Evolutionary conservation across 2,329 filamentous ascomycete genomes (phyloP).

Genomic region (Colletotrichum sublineola): DNA sequence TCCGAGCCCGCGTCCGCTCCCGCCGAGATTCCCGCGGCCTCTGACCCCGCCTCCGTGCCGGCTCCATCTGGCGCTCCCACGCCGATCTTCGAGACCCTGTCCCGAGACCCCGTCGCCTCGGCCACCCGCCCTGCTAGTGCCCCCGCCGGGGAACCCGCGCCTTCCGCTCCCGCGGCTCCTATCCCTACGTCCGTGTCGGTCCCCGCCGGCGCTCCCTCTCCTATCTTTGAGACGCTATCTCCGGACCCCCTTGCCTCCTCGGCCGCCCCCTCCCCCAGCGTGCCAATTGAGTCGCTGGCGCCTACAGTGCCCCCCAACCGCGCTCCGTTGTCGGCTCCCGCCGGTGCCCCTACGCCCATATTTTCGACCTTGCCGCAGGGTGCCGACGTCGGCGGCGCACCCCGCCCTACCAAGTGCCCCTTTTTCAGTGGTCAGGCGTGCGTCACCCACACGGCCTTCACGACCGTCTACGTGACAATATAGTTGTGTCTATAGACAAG

Average conservation of each 20-base stretch:
- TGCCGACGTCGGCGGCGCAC: neutral
- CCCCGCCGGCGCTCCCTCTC: conserved; percentile 12
- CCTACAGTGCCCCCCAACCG: neutral
- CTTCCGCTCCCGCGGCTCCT: neutral
- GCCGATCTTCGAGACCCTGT: neutral
- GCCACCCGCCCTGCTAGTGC: neutral
- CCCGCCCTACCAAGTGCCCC: conserved; percentile 14
- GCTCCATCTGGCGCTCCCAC: conserved; percentile 9
- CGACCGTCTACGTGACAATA: conserved; percentile 30
- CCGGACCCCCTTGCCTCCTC: conserved; percentile 1
- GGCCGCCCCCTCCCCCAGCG: neutral
- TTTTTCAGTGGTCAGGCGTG: neutral
- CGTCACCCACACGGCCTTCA: conserved; percentile 18
- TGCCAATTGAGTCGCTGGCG: neutral
- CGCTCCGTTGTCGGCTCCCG: conserved; percentile 13
- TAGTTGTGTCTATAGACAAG: neutral
- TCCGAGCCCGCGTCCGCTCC: neutral
- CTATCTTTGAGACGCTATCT: neutral
- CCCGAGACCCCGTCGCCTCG: neutral
- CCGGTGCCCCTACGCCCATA: conserved; percentile 20
- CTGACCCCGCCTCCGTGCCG: neutral
- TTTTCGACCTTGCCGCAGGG: conserved; percentile 25
- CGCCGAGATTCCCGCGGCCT: neutral
- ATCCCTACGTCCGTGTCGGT: neutral
- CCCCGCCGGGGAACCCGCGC: neutral